Evolutionary conservation across 2,329 filamentous ascomycete genomes (phyloP).

Genomic region (Clarireedia monteithiana): DNA sequence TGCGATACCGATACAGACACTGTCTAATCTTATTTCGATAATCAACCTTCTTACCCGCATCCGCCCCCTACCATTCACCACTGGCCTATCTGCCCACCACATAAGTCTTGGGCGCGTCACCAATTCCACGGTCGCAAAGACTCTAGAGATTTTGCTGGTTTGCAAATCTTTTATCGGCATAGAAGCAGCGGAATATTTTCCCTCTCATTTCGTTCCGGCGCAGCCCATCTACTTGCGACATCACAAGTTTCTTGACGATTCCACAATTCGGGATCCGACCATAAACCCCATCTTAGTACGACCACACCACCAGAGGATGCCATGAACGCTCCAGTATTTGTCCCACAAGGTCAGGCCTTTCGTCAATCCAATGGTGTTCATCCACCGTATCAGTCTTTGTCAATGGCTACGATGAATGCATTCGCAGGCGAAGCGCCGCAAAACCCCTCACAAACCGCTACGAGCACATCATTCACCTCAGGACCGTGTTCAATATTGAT

Average conservation of each 20-base stretch:
- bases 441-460: slow-evolving; percentile 17
- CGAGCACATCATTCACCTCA: slow-evolving; percentile 17
- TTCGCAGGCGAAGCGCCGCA: slow-evolving; percentile 22
- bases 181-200: not conserved
- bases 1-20: not conserved
- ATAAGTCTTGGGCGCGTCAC: slow-evolving; percentile 7
- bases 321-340: slow-evolving; percentile 29
- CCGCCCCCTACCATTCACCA: slow-evolving; percentile 1
- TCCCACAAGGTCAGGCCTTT: slow-evolving; percentile 26
- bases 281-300: slow-evolving; percentile 18
- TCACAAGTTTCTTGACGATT: slow-evolving; percentile 9
- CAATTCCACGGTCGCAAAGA: slow-evolving; percentile 9
- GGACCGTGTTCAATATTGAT: slow-evolving; percentile 41
- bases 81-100: slow-evolving; percentile 6
- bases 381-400: slow-evolving; percentile 25
- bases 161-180: not conserved
- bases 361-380: slow-evolving; percentile 25
- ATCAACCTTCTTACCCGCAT: slow-evolving; percentile 10
- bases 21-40: slow-evolving; percentile 11
- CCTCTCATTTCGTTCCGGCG: not conserved
- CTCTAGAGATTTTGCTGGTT: slow-evolving; percentile 1
- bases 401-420: slow-evolving; percentile 27
- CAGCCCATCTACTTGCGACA: slow-evolving; percentile 8
- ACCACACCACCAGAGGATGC: slow-evolving; percentile 27
- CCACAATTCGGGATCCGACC: slow-evolving; percentile 9